phyloP scores from a whole-genome alignment of 805 yeast species.

The Wickerhamomyces hampshirensis region DNA sequence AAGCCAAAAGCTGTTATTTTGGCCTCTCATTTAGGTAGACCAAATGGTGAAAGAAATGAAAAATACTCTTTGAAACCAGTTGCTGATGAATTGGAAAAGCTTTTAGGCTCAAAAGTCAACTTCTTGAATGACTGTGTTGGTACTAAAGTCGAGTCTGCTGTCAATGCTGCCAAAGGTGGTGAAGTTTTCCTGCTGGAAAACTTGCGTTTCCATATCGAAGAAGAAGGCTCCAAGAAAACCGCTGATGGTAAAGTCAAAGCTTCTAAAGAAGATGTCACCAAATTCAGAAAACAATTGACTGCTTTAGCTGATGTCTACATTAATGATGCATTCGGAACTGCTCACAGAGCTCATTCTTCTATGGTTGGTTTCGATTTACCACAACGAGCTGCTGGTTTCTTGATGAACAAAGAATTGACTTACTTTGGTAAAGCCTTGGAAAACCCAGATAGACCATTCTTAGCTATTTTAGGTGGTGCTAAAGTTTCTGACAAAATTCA shows the following conservation, averaged over 20 bases:
- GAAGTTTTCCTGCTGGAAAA: conserved; percentile 89
- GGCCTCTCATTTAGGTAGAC: conserved; percentile 99
- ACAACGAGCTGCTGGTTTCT: conserved; percentile 98
- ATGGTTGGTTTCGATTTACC: conserved; percentile 97
- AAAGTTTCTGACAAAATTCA: conserved; percentile 98
- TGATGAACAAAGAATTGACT: conserved; percentile 94
- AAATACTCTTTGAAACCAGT: conserved; percentile 94
- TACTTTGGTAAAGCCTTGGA: conserved; percentile 98
- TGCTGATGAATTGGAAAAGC: conserved; percentile 78
- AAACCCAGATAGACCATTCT: conserved; percentile 96
- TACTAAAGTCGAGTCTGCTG: conserved; percentile 75
- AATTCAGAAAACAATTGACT: conserved; percentile 87
- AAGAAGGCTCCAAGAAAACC: conserved; percentile 90
- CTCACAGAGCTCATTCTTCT: conserved; percentile 99
- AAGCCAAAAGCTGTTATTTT: conserved; percentile 87
- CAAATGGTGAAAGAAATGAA: conserved; percentile 84
- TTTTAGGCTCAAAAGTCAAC: conserved; percentile 68
- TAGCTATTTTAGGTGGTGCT: conserved; percentile 99
- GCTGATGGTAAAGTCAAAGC: conserved; percentile 95
- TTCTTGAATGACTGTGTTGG: conserved; percentile 95
- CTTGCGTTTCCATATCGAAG: conserved; percentile 97
- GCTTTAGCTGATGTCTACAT: conserved; percentile 94
- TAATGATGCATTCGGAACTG: conserved; percentile 98
- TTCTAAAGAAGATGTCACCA: conserved; percentile 72
- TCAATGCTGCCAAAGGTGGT: conserved; percentile 70